Base-by-base conservation (phyloP, 2,329 filamentous ascomycete species). In the Aspergillus ruber region DNA sequence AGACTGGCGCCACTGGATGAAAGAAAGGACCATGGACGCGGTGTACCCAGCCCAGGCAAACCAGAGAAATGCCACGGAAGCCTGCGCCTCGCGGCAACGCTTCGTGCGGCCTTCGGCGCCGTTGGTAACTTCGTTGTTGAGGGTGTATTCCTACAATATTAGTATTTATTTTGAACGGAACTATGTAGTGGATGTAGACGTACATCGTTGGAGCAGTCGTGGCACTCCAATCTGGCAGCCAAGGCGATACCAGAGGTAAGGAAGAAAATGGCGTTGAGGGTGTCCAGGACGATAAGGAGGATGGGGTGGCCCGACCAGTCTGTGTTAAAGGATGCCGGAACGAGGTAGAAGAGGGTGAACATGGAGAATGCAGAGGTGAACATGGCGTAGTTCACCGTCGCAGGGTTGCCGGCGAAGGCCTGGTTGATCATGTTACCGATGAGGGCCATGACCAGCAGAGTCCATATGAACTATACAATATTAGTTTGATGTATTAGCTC, bases 391-490 rank as follows among this genome's bases (percentile, higher is more conserved):
- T 79, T 78, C 68, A 85, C 71, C 44, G 81, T 73, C 18, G 76
- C 71, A 2, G 80, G 76, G 57, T 81, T 79, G 23, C 80, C 78
- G 45, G 69, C 58, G 49, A 68, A 69, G 4, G 74, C 67, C 35
- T 74, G 68, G 44, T 73, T 71, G 61, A 84, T 81, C 71, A 83
- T 82, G 72, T 83, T 81, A 56, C 80, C 82, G 56, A 82, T 63
- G 41, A 85, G 71, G 10, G 79, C 73, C 71, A 83, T 79, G 60
- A 83, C 66, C 58, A 85, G 73, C 48, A 83, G 62, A 29, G 79
- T 72, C 69, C 75, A 82, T 59, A 82, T 43, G 65, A 83, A 79
- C 80, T 84, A 38, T 23, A 33, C 42, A 46, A 48, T 36, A 45
- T 18, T 23, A n/a, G 43, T 43, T 15, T 42, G 4, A 18, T 13